Base-by-base conservation (phyloP, 106 monocot species). In the Amphibolis antarctica region DNA sequence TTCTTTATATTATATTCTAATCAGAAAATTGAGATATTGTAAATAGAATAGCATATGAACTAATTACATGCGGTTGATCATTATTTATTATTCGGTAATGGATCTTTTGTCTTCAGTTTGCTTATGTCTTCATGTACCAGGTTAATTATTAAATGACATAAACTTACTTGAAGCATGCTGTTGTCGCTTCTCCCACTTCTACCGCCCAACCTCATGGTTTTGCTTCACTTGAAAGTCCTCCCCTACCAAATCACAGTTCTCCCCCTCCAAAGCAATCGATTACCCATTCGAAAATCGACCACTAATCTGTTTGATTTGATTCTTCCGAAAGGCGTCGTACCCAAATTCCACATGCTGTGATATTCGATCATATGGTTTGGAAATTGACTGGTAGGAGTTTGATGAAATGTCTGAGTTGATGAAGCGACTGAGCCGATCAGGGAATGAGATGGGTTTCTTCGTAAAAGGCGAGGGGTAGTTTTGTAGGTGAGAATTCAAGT, bases 151-250 rank as follows among this genome's bases (percentile, higher is more conserved):
- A n/a, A n/a, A n/a, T n/a, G n/a, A n/a, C n/a, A n/a, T n/a, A n/a
- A n/a, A n/a, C n/a, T n/a, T n/a, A n/a, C n/a, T n/a, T n/a, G n/a
- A n/a, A n/a, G n/a, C n/a, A n/a, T n/a, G n/a, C n/a, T n/a, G n/a
- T n/a, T n/a, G n/a, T n/a, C n/a, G n/a, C n/a, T n/a, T n/a, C n/a
- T n/a, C n/a, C n/a, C n/a, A n/a, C n/a, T n/a, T n/a, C n/a, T n/a
- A n/a, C n/a, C n/a, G n/a, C n/a, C 58, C 28, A 14, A n/a, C 27
- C 28, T 58, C 28, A 31, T 28, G 12, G 15, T 4, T 30, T 58
- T 58, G 29, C 62, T 62, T 62, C 42, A 1, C 20, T 44, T 42
- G 44, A 21, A 62, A 62, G 62, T 62, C 36, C 62, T 62, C 23
- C 62, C 62, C 43, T 43, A 62, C 62, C 62, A 62, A 62, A 22